phyloP scores from a whole-genome alignment of 768 basidiomycete genomes.

The Pleurotus tuoliensis region DNA sequence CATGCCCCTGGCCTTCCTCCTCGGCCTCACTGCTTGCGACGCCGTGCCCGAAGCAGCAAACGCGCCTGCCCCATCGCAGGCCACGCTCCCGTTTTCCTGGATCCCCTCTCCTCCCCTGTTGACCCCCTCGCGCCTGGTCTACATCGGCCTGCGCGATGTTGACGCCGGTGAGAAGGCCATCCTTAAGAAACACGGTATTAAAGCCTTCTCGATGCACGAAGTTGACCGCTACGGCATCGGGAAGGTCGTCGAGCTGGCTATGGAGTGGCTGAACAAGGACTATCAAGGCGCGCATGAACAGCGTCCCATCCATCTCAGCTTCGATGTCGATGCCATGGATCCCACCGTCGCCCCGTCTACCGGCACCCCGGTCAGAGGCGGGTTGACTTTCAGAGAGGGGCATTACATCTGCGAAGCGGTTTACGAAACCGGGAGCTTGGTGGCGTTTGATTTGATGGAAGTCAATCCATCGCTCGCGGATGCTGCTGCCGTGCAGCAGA shows the following conservation, averaged over 20 bases:
- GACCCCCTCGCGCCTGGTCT: conserved; percentile 77
- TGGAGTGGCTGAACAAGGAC: conserved; percentile 88
- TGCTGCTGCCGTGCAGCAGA: conserved; percentile 71
- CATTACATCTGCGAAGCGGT: conserved; percentile 96
- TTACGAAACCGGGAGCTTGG: conserved; percentile 87
- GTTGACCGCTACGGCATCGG: conserved; percentile 91
- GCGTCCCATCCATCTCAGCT: conserved; percentile 87
- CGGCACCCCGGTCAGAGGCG: conserved; percentile 91
- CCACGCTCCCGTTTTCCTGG: conserved; percentile 34
- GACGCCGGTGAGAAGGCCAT: conserved; percentile 87
- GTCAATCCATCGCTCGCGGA: conserved; percentile 94
- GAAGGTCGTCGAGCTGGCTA: conserved; percentile 92
- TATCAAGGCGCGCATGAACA: conserved; percentile 15
- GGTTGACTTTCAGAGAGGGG: conserved; percentile 95
- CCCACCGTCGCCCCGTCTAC: conserved; percentile 95
- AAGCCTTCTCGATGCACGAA: conserved; percentile 90
- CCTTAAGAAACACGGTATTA: conserved; percentile 75
- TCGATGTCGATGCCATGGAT: conserved; percentile 94
- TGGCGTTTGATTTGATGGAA: conserved; percentile 95
- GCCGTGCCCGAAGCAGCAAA: conserved; percentile 27
- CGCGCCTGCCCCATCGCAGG: conserved; percentile 20
- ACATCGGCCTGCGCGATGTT: conserved; percentile 94
- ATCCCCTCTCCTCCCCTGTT: conserved; percentile 60
- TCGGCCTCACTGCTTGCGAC: conserved; percentile 47
- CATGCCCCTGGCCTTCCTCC: conserved; percentile 95